These are phyloP conservation scores for Thalia dealbata DNA, from an alignment of 176 grass and related monocot genomes.

Conservation along the genomic window DNA sequence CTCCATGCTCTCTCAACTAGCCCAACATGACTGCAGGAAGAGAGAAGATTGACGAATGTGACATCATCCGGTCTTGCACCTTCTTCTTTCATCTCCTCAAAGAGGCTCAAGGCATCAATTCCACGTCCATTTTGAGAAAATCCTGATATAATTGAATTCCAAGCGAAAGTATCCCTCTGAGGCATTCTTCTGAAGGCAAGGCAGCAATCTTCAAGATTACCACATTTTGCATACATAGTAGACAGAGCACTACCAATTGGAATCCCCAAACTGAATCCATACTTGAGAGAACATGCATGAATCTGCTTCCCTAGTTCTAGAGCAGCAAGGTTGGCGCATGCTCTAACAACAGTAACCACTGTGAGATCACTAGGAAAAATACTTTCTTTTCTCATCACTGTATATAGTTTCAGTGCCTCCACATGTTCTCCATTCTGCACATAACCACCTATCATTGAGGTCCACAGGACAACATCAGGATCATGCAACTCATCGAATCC, in stretches of 20 bases:
- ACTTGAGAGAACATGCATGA: slow-evolving; percentile 52
- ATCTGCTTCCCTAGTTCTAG: slow-evolving; percentile 59
- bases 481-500: slow-evolving; percentile 50
- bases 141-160: slow-evolving; percentile 73
- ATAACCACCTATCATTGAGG: slow-evolving; percentile 49
- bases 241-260: slow-evolving; percentile 61
- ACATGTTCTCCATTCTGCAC: slow-evolving; percentile 69
- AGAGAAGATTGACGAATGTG: slow-evolving; percentile 63
- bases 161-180: slow-evolving; percentile 52
- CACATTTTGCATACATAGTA: slow-evolving; percentile 77
- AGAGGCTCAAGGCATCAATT: slow-evolving; percentile 43
- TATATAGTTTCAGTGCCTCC: slow-evolving; percentile 51
- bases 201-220: slow-evolving; percentile 46
- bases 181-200: slow-evolving; percentile 51
- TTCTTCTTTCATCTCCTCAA: slow-evolving; percentile 60
- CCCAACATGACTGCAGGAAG: slow-evolving; percentile 64
- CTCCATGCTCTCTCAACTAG: slow-evolving; percentile 62
- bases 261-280: slow-evolving; percentile 36
- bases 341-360: slow-evolving; percentile 45
- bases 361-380: slow-evolving; percentile 50
- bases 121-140: slow-evolving; percentile 71
- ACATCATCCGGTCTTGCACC: slow-evolving; percentile 56
- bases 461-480: slow-evolving; percentile 52
- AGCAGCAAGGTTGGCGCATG: slow-evolving; percentile 46
- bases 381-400: slow-evolving; percentile 45